Conservation (phyloP, 257 asterid species). For the Forsythia suspensa region DNA sequence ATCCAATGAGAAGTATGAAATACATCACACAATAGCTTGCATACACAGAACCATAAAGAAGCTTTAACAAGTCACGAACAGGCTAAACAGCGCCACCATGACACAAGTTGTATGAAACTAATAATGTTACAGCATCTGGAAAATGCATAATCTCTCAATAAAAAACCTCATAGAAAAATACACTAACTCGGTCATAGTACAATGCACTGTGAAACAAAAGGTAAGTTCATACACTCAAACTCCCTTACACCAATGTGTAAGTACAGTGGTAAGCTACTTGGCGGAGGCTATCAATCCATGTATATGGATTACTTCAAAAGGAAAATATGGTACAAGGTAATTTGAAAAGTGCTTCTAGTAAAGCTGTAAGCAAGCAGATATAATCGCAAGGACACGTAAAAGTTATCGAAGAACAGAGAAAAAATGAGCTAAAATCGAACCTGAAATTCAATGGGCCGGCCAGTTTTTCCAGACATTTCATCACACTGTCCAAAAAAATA, state of each 20-base stretch:
- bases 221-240: neutral
- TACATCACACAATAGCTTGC: neutral
- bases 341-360: neutral
- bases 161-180: neutral
- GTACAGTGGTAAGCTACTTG: neutral
- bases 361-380: neutral
- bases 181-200: neutral
- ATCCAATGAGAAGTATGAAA: neutral
- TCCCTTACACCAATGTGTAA: neutral
- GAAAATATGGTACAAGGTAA: neutral
- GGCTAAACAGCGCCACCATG: neutral
- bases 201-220: neutral
- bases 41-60: neutral
- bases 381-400: neutral
- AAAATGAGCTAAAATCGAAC: constrained; percentile 32
- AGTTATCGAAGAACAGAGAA: neutral
- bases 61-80: neutral
- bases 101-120: neutral
- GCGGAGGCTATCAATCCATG: neutral
- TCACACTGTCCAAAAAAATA: constrained; percentile 53
- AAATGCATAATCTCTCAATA: neutral
- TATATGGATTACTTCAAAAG: neutral
- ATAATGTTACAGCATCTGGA: neutral
- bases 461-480: constrained; percentile 65
- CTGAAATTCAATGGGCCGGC: constrained; percentile 60